Base-by-base conservation (phyloP, 2,329 filamentous ascomycete genomes). In the Epicoccum nigrum region DNA sequence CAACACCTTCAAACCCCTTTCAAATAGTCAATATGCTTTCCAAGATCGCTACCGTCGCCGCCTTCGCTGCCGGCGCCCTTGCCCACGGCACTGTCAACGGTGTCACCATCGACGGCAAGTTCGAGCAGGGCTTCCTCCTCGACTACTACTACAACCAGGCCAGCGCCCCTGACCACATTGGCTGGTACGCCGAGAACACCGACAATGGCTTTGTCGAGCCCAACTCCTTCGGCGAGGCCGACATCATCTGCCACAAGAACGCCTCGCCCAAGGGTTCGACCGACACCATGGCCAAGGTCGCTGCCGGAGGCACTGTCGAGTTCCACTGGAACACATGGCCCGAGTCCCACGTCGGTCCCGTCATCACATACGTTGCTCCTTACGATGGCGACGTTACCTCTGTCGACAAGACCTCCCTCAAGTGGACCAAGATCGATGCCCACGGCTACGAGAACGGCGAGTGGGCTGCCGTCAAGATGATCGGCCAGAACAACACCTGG, bases 241-340 rank as follows among this genome's bases (percentile, higher is more conserved):
- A 73, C 58, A 85, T 87, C 58, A 83, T 85, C 73, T 87, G 84
- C 76, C 86, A 88, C 77, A 77, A 77, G 67, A 72, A 73, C 34
- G 84, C 80, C 23, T 76, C 77, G 23, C 77, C 79, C 74, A 54
- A 61, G 23, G 52, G 52, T 21, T 60, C 57, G 20, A 60, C 56
- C 9, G 74, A 78, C 50, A 76, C 78, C 55, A 37, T 65, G 40
- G 83, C 81, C 15, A 74, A 79, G n/a, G 80, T 87, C 30, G 75
- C 78, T n/a, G 86, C 86, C 12, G 87, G 86, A 55, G 76, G 77
- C 56, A 77, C 76, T 7, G 68, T 89, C 58, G 73, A 45, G 46
- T 71, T 85, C 31, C 73, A 76, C 49, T 86, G 83, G 83, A 82
- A 77, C 11, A 40, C 32, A 31, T 73, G 72, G 71, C 71, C 72